phyloP scores from a whole-genome alignment of 2,329 filamentous ascomycete species.

The Curvularia eragrostidis region DNA sequence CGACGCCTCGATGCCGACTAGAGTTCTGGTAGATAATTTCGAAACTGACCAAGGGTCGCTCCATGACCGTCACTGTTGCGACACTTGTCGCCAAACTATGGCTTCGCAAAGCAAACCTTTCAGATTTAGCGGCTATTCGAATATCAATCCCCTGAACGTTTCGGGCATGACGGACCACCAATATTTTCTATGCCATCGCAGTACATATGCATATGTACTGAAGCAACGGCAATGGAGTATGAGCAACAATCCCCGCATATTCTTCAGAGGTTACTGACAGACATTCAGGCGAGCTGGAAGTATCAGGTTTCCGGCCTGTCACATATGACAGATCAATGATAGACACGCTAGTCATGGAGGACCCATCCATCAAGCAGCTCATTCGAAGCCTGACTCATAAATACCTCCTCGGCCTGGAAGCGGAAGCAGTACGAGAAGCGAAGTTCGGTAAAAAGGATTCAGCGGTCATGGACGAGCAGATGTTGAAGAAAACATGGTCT shows the following conservation, averaged over 20 bases:
- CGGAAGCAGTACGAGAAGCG: conserved; percentile 1
- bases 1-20: background rate
- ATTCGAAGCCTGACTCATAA: background rate
- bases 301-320: background rate
- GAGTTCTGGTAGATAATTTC: background rate
- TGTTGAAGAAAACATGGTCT: background rate
- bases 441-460: background rate
- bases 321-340: conserved; percentile 1
- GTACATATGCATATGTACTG: background rate
- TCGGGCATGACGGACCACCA: background rate
- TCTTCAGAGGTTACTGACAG: background rate
- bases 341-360: background rate
- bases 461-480: background rate
- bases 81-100: background rate
- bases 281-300: background rate
- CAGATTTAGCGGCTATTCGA: conserved; percentile 2
- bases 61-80: background rate
- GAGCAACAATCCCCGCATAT: background rate
- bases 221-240: conserved; percentile 1
- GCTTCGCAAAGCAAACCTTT: background rate
- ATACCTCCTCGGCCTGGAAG: background rate
- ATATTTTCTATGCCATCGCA: background rate
- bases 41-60: background rate
- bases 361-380: background rate
- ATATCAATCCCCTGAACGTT: background rate